Evolutionary conservation across 441 rosid genomes (phyloP), one percentile per base, ranked within the genome.

Genomic region (Pelargonium citronellum): DNA sequence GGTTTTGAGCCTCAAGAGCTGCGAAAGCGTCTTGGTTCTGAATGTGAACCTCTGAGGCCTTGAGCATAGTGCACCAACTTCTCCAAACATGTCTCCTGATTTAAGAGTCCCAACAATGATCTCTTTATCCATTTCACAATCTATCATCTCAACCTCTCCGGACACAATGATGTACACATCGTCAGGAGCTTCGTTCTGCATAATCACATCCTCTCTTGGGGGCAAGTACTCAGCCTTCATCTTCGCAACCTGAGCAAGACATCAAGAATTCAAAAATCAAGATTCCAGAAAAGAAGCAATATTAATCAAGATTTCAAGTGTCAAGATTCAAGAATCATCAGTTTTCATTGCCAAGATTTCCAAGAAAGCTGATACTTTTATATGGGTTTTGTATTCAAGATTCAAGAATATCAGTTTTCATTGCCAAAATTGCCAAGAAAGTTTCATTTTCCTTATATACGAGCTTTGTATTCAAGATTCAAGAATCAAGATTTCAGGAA

Each of bases 51-150:
- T 72, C 1, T 91, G 99, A 17, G 89, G 91, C 67, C 78, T 81
- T 75, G 89, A 79, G 67, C 95, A 90, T 70, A 94, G 86, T 0
- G 85, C 93, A 30, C 94, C 96, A 22, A 86, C 87, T 79, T 94
- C 99, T 65, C 97, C 97, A 75, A 94, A 94, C 83, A 90, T 80
- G 76, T 90, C 91, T 71, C 87, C 84, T 19, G 87, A 77, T 4
- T 77, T 79, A 73, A 90, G 57, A 44, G 78, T 86, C 70, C 95
- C 96, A 2, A 87, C 77, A 22, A 76, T 78, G 12, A 64, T 27
- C 64, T 87, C 99, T 66, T 82, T 87, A 68, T 87, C 98, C 61
- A 69, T 73, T 51, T 87, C 87, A 7, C 80, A 78, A 44, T 87
- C 86, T 0, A 88, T 81, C 37, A 88, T 83, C 64, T 83, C 89